Conservation (phyloP, 2,329 filamentous ascomycete species). For the Aspergillus viridinutans region DNA sequence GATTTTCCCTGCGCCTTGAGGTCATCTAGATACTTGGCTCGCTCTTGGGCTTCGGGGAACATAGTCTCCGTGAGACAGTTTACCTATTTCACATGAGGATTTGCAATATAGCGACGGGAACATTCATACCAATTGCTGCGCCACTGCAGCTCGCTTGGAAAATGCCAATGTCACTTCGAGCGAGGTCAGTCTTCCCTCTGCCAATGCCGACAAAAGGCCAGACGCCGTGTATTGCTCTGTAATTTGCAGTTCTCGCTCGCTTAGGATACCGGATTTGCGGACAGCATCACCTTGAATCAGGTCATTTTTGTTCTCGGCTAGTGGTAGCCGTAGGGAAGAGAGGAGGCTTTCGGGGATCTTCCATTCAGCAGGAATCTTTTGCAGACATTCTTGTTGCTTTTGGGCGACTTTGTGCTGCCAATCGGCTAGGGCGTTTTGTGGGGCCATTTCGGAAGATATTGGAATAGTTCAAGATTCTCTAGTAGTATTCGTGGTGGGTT, state of each 20-base stretch:
- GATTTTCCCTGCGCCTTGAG: slow-evolving; percentile 19
- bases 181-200: slow-evolving; percentile 25
- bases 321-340: slow-evolving; percentile 6
- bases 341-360: slow-evolving; percentile 8
- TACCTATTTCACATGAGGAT: slow-evolving; percentile 3
- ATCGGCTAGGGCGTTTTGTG: not conserved
- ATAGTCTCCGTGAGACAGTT: slow-evolving; percentile 28
- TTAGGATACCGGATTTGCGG: slow-evolving; percentile 41
- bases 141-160: slow-evolving; percentile 31
- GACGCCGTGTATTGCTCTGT: slow-evolving; percentile 42
- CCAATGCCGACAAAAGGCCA: slow-evolving; percentile 25
- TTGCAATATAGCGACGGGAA: not conserved
- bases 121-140: slow-evolving; percentile 29
- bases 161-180: slow-evolving; percentile 48
- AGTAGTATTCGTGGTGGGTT: not conserved
- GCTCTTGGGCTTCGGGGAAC: slow-evolving; percentile 21
- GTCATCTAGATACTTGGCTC: slow-evolving; percentile 24
- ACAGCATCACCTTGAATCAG: slow-evolving; percentile 11
- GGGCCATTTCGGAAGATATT: not conserved
- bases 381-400: slow-evolving; percentile 11
- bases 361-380: slow-evolving; percentile 16
- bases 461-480: not conserved
- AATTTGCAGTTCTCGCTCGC: slow-evolving; percentile 45
- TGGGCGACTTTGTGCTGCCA: slow-evolving; percentile 12
- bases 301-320: slow-evolving; percentile 14